Conservation (phyloP, 164 flowering plant species). For the Umbellularia californica region DNA sequence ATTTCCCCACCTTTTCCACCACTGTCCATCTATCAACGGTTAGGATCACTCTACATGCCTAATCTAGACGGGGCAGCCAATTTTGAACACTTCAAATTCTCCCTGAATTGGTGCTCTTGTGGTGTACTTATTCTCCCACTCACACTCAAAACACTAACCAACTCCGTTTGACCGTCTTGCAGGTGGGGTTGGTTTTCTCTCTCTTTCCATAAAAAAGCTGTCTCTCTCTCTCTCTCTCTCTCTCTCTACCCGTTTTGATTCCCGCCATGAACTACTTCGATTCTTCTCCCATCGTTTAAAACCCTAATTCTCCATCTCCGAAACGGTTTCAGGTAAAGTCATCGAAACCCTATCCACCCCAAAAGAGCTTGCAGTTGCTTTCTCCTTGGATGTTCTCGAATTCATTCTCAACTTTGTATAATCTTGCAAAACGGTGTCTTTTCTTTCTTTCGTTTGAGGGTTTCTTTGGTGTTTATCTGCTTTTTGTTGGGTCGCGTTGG, state of each 20-base stretch:
- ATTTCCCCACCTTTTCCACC: too few relatives aligned
- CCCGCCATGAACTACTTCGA: constrained; percentile 18
- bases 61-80: too few relatives aligned
- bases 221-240: neutral
- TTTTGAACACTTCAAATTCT: too few relatives aligned
- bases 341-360: too few relatives aligned
- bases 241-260: constrained; percentile 14
- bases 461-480: constrained; percentile 6
- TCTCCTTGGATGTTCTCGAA: neutral
- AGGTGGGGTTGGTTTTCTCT: constrained; percentile 17
- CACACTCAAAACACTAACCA: too few relatives aligned
- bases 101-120: too few relatives aligned
- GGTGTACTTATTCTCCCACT: too few relatives aligned
- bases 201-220: neutral
- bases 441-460: neutral
- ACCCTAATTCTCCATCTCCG: constrained; percentile 26
- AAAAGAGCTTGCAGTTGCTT: too few relatives aligned
- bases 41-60: too few relatives aligned
- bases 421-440: neutral
- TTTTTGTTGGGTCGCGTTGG: constrained; percentile 6
- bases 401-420: neutral
- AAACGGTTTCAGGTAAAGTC: too few relatives aligned
- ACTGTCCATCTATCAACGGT: too few relatives aligned
- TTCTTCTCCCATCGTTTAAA: constrained; percentile 16
- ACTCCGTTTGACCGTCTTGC: constrained; percentile 29